Percentiles rank a stretch among this genome's conserved stretches.
Conservation (phyloP, 768 basidiomycete species). For the Termitomyces sp. region DNA sequence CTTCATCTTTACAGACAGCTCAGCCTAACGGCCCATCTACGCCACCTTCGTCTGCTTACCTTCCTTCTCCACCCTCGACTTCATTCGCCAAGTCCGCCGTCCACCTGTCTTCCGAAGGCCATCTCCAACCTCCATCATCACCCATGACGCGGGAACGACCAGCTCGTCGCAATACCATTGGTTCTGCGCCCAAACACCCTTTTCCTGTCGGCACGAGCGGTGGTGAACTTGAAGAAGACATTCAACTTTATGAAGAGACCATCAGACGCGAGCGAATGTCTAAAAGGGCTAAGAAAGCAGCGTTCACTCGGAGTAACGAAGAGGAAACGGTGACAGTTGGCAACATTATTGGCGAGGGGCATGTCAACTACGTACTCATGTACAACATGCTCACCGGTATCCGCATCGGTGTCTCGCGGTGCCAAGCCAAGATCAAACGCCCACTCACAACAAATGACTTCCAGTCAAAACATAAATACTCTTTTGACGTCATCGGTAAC, state of each 20-base stretch:
- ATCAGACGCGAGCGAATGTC: slow-evolving; percentile 75
- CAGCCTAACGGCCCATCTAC: slow-evolving; percentile 15
- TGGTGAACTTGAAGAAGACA: slow-evolving; percentile 72
- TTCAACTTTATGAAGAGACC: slow-evolving; percentile 84
- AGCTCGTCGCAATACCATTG: slow-evolving; percentile 68
- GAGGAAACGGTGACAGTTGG: slow-evolving; percentile 73
- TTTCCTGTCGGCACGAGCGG: slow-evolving; percentile 28
- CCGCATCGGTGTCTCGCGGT: slow-evolving; percentile 91
- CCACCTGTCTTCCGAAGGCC: slow-evolving; percentile 33
- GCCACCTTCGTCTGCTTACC: slow-evolving; percentile 4
- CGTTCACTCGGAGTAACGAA: slow-evolving; percentile 35
- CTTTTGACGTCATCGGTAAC: slow-evolving; percentile 97
- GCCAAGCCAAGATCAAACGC: slow-evolving; percentile 92
- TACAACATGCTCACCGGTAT: slow-evolving; percentile 99
- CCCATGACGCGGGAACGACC: slow-evolving; percentile 36
- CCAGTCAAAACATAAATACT: slow-evolving; percentile 85
- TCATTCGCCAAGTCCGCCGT: slow-evolving; percentile 20
- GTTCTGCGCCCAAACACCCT: slow-evolving; percentile 36
- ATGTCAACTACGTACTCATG: slow-evolving; percentile 99
- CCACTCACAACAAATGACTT: slow-evolving; percentile 86
- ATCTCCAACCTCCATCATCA: slow-evolving; percentile 48
- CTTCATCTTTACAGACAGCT: slow-evolving; percentile 28
- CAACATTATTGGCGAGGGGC: slow-evolving; percentile 96
- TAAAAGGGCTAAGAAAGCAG: slow-evolving; percentile 66
- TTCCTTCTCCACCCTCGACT: slow-evolving; percentile 16